Evolutionary conservation across 371 early-diverging fungal species (phyloP).

Genomic region (Phascolomyces articulosus): DNA sequence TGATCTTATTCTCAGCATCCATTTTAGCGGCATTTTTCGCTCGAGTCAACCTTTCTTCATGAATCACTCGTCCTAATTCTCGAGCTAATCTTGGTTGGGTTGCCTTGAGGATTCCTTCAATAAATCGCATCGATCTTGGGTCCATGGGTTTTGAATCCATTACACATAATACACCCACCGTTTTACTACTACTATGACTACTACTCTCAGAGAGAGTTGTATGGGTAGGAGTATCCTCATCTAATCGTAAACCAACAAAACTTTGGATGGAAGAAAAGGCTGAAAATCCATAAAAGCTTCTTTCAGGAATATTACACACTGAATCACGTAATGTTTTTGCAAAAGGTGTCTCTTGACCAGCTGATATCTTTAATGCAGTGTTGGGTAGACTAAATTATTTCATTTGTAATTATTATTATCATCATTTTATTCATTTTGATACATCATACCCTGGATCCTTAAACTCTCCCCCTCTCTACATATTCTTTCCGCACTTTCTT

Average conservation of each 20-base stretch:
- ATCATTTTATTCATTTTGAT: too few relatives aligned
- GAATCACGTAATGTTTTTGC: conserved; percentile 10
- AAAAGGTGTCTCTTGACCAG: conserved; percentile 12
- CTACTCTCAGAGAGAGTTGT: too few relatives aligned
- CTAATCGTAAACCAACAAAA: conserved; percentile 18
- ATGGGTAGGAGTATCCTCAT: background rate
- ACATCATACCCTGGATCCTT: background rate
- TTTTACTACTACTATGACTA: background rate
- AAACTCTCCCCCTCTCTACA: background rate
- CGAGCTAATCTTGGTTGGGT: conserved; percentile 42
- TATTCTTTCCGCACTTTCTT: background rate
- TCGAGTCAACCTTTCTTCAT: conserved; percentile 46
- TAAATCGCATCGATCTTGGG: conserved; percentile 7
- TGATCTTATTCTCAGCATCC: conserved; percentile 63
- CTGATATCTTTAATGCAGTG: conserved; percentile 12
- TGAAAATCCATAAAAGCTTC: background rate
- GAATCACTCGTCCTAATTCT: conserved; percentile 48
- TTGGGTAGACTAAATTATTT: conserved; percentile 2
- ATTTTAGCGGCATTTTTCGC: conserved; percentile 55
- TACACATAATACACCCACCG: conserved; percentile 16
- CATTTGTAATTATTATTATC: too few relatives aligned
- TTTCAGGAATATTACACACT: conserved; percentile 10
- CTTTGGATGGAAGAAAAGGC: background rate
- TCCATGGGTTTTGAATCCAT: conserved; percentile 18
- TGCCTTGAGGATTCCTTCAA: conserved; percentile 26